A percentile compares a stretch with the other conserved stretches of the same genome.
These are phyloP conservation scores for Pogostemon cablin DNA, from an alignment of 257 asterid species.

Conservation along the genomic window DNA sequence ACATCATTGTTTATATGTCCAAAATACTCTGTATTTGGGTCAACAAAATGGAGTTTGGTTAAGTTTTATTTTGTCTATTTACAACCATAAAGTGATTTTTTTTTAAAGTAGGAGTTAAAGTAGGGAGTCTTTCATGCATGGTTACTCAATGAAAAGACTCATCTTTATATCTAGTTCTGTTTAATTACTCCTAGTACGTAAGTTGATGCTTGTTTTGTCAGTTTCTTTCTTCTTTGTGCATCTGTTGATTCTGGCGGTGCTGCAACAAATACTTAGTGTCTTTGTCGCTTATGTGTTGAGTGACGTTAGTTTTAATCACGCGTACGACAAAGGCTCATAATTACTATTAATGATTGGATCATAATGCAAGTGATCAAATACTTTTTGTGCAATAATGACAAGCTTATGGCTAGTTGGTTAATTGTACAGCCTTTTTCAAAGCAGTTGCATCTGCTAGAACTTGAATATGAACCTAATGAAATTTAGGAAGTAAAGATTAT, in stretches of 20 bases:
- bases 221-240: neutral
- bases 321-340: neutral
- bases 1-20: constrained; percentile 13
- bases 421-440: neutral
- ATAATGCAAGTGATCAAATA: neutral
- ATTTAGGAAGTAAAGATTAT: neutral
- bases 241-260: constrained; percentile 1
- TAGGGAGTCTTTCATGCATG: neutral
- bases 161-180: neutral
- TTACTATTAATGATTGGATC: neutral
- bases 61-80: constrained; percentile 2
- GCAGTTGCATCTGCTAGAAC: neutral
- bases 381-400: neutral
- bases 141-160: neutral
- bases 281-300: constrained; percentile 12
- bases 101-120: neutral
- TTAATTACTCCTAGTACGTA: neutral
- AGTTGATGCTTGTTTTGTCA: neutral
- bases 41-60: neutral
- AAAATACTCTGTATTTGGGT: neutral
- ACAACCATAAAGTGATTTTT: neutral
- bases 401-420: neutral
- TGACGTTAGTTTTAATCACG: constrained; percentile 8
- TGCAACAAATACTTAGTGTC: neutral
- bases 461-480: neutral